phyloP scores from a whole-genome alignment of 805 yeast species.

The Myxozyma monticola region DNA sequence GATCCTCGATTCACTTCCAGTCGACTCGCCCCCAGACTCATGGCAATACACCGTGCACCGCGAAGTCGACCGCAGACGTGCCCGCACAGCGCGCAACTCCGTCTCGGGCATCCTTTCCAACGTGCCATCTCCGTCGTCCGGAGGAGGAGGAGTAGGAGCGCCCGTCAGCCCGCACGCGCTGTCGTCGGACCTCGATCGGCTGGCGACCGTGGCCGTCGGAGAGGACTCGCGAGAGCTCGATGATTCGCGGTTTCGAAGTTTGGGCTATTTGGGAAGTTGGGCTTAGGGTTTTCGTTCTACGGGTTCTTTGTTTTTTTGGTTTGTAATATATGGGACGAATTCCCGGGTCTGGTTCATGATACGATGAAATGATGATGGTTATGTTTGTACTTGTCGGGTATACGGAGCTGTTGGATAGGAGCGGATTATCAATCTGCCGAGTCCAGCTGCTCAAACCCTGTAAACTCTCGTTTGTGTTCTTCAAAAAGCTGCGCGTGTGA shows the following conservation, averaged over 20 bases:
- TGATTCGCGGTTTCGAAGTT: constrained; percentile 7
- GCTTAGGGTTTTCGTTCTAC: too few species aligned
- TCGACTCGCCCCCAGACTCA: background rate
- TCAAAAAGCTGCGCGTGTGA: too few species aligned
- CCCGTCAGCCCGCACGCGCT: background rate
- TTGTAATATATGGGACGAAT: background rate
- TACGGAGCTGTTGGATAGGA: too few species aligned
- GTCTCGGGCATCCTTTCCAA: background rate
- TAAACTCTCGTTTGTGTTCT: too few species aligned
- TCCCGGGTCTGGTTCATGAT: too few species aligned
- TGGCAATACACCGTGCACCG: constrained; percentile 11
- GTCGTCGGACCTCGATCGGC: constrained; percentile 24
- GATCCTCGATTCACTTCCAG: constrained; percentile 2
- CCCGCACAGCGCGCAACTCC: constrained; percentile 6
- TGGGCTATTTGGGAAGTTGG: constrained; percentile 19
- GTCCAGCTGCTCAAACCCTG: too few species aligned
- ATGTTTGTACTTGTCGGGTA: too few species aligned
- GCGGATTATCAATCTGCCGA: too few species aligned
- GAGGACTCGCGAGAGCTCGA: constrained; percentile 12
- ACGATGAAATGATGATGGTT: too few species aligned
- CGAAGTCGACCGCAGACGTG: constrained; percentile 3
- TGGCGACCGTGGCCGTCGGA: constrained; percentile 30
- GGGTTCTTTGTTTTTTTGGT: background rate
- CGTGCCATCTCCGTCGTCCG: background rate
- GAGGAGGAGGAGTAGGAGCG: background rate